These are phyloP conservation scores for Scedosporium boydii DNA, from an alignment of 2,329 filamentous ascomycete genomes.

Conservation along the genomic window DNA sequence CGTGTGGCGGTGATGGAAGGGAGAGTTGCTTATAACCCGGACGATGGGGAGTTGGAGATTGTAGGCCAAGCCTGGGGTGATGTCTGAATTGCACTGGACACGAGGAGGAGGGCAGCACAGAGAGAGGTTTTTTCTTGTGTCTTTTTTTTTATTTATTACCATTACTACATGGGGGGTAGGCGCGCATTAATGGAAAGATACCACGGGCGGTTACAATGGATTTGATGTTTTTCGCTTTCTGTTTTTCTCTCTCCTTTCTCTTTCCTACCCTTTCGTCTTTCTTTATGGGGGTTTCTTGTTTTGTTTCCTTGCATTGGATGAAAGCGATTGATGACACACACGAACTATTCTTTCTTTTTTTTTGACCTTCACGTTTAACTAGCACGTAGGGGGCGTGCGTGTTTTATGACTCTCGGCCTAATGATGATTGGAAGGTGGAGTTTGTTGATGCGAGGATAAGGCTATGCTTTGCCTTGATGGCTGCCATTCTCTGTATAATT, in stretches of 20 bases:
- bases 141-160: neutral
- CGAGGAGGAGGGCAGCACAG: neutral
- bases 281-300: neutral
- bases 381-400: neutral
- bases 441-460: no score
- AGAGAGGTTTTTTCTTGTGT: neutral
- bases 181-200: neutral
- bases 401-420: neutral
- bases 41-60: constrained; percentile 36
- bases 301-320: neutral
- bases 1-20: constrained; percentile 47
- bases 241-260: neutral
- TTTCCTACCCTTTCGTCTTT: neutral
- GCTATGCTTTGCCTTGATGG: neutral
- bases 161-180: neutral
- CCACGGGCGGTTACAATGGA: neutral
- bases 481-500: neutral
- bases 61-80: neutral
- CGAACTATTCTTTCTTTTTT: neutral
- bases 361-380: neutral
- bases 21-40: constrained; percentile 42
- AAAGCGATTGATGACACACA: neutral
- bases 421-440: no score
- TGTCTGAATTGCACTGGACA: neutral
- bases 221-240: neutral